Base-by-base conservation (phyloP, 2,329 filamentous ascomycete species). In the Botrytis hyacinthi region DNA sequence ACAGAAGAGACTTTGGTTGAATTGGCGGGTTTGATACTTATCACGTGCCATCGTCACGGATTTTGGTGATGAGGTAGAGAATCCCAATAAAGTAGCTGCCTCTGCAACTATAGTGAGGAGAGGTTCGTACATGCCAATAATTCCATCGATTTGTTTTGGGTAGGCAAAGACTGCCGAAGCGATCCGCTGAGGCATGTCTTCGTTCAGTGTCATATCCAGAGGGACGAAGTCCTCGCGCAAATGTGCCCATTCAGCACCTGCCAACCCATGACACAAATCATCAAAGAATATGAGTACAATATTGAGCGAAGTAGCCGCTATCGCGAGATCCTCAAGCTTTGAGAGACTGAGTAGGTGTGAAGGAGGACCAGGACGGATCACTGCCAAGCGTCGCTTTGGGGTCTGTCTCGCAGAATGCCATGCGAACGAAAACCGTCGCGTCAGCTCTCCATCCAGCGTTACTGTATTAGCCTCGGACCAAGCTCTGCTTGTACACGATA, bases 281-380 rank as follows among this genome's bases (percentile, higher is more conserved):
- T 48, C 42, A 35, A 48, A 66, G 5, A 66, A 48, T 8, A 66
- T 32, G 20, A 66, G 63, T 48, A 37, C 44, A 37, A 66, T 48
- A 48, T 66, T 48, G 29, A 66, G 32, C 6, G 62, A 65, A 6
- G n/a, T 44, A 66, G 63, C 42, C 32, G 63, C 46, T 32, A 22
- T 37, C 12, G 44, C 63, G 51, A 66, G 63, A 48, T 66, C 63
- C 26, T 48, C 63, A 48, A 48, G 29, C 63, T 46, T 63, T 42
- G 60, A 63, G 37, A 63, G 60, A 63, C 60, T 42, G 37, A 63
- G 37, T 29, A 14, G 37, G 16, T 63, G 60, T 29, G 60, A 63
- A n/a, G 60, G 60, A 29, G 37, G 60, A n/a, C 60, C 60, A 29
- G 60, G 60, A 63, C 60, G 60, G 26, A 63, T 63, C 14, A 63